phyloP scores from a whole-genome alignment of 495 filamentous ascomycete species.

The Aspergillus kassunensis region DNA sequence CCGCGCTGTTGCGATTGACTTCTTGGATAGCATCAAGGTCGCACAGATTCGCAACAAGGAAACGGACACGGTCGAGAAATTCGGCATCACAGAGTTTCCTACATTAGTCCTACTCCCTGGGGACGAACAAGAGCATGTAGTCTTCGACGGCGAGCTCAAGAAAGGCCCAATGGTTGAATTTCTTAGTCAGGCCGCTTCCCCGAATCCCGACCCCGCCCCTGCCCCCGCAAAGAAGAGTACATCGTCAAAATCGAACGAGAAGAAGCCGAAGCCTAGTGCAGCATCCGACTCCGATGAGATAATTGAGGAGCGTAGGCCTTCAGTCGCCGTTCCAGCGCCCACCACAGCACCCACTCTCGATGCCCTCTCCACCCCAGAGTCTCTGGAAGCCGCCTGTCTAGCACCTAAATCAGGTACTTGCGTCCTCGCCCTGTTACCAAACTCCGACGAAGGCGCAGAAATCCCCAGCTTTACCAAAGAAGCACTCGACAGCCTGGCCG shows the following conservation, averaged over 20 bases:
- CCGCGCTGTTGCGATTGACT: constrained; percentile 85
- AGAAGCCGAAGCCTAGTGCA: constrained; percentile 38
- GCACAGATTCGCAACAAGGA: constrained; percentile 88
- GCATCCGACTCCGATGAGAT: constrained; percentile 28
- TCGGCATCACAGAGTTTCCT: constrained; percentile 73
- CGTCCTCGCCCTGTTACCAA: constrained; percentile 73
- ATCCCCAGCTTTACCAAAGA: constrained; percentile 38
- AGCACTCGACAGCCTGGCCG: constrained; percentile 63
- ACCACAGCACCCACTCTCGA: constrained; percentile 39
- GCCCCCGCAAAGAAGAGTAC: constrained; percentile 44
- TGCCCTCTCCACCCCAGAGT: constrained; percentile 51
- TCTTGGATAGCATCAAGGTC: constrained; percentile 73
- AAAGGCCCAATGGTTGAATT: constrained; percentile 81
- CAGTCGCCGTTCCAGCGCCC: constrained; percentile 35
- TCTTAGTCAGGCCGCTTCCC: constrained; percentile 69
- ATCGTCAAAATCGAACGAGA: constrained; percentile 30
- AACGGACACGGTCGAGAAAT: constrained; percentile 62
- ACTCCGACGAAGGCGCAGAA: constrained; percentile 46
- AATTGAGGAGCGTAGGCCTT: constrained; percentile 37
- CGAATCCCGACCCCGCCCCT: constrained; percentile 68
- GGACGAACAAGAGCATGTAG: constrained; percentile 59
- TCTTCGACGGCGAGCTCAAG: constrained; percentile 82
- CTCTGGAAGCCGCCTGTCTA: constrained; percentile 68
- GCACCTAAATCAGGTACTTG: constrained; percentile 75
- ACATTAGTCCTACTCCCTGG: constrained; percentile 78